Evolutionary conservation across 352 stramenopile genomes (phyloP), one percentile per base, ranked within the genome.

Genomic region (Globisporangium camurandrum): DNA sequence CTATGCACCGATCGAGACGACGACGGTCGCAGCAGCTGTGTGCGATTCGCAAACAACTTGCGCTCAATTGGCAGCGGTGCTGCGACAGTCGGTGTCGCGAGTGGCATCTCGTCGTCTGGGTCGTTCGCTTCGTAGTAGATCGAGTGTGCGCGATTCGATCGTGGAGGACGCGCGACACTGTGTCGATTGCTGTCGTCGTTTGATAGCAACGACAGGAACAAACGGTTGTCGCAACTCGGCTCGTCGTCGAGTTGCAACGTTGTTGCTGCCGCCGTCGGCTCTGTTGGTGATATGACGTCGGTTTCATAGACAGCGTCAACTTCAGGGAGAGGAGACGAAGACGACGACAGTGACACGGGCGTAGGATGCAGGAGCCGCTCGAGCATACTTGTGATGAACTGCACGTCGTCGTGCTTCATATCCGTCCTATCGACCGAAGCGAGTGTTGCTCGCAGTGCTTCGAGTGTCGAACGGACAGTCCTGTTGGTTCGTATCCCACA

Each of bases 51-150:
- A 36, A 30, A 16, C 24, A 34, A 3, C 26, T 41, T 41, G 36
- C n/a, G 36, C 17, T 41, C 36, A n/a, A 41, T 41, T n/a, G 36
- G 23, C 36, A 24, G 10, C 1, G 36, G 36, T 8, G 36, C 19
- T 24, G 36, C 19, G 2, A 24, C 36, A 3, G 36, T 19, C 12
- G 27, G 17, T 31, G 40, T 33, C 5, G 41, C 49, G 3, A 62
- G 39, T 8, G 56, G 50, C 1, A 49, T 44, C 37, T 62, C 50
- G 17, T 42, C 45, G 34, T 61, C 49, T 14, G 39, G 48, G 14
- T 49, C 42, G 37, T 55, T 51, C 14, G 52, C 48, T 20, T 50
- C 33, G 14, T 4, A 17, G 11, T 14, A 5, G 34, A 49, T 16
- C 7, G 30, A n/a, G 12, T n/a, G 10, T 10, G 36, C 20, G 36